Conservation (phyloP, 192 early-diverging fungal genomes). For the Backusella morwellensis region DNA sequence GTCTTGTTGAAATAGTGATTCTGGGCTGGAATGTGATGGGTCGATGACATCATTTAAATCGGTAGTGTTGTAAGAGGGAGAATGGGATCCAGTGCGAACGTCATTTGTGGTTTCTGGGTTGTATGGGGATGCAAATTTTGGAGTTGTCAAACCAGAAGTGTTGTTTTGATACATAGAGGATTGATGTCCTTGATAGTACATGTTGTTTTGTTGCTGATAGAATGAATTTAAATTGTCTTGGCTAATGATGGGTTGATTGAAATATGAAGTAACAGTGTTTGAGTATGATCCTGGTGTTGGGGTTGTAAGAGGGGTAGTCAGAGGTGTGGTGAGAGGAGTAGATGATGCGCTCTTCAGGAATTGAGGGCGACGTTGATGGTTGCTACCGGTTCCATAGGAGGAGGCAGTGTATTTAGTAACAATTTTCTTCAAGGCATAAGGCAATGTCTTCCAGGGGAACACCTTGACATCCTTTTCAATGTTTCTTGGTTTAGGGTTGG, state of each 20-base stretch:
- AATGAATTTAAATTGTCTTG: neutral
- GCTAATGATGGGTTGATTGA: neutral
- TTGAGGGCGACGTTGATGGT: neutral
- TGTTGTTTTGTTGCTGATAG: neutral
- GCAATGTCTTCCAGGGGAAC: conserved; percentile 71
- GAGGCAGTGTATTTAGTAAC: conserved; percentile 62
- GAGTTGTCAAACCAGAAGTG: neutral
- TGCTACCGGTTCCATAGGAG: neutral
- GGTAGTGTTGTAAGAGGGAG: neutral
- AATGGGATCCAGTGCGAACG: neutral
- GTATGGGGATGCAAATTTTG: neutral
- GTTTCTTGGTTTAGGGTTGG: conserved; percentile 78
- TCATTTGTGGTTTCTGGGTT: neutral
- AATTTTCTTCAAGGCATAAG: conserved; percentile 72
- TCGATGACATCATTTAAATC: neutral
- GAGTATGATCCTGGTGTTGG: neutral
- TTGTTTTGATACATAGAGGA: neutral
- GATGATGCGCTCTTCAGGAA: neutral
- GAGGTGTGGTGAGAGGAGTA: neutral
- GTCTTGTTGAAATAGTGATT: neutral
- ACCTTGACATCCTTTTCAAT: conserved; percentile 89
- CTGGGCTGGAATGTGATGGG: neutral
- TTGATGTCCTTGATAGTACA: neutral
- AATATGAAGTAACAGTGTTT: neutral
- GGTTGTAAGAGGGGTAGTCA: neutral